These are phyloP conservation scores for Ustilago tritici DNA, from an alignment of 1,284 basidiomycete species.

Conservation along the genomic window DNA sequence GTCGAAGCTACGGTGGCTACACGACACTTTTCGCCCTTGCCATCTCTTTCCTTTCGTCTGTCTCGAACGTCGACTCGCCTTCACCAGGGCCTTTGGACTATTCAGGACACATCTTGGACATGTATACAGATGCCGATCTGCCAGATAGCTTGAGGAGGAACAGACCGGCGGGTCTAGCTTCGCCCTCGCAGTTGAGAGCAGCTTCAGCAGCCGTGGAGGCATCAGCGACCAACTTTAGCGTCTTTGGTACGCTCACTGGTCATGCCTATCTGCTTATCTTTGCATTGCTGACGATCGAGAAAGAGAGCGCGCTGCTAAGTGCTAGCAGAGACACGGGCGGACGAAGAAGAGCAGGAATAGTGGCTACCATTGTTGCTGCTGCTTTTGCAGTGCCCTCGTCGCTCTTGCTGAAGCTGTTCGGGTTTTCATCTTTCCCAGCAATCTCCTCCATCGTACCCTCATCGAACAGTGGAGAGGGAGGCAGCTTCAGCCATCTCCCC, in stretches of 20 bases:
- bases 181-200: conserved; percentile 38
- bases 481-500: conserved; percentile 46
- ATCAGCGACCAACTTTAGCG: conserved; percentile 43
- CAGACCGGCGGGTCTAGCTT: conserved; percentile 51
- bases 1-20: conserved; percentile 58
- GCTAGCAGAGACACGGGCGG: conserved; percentile 60
- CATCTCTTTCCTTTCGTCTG: conserved; percentile 51
- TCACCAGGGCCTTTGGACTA: conserved; percentile 11
- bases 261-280: conserved; percentile 54
- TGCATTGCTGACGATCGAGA: conserved; percentile 63
- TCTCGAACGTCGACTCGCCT: conserved; percentile 32
- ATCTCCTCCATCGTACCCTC: conserved; percentile 39
- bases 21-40: conserved; percentile 56
- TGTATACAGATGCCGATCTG: conserved; percentile 50
- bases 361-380: conserved; percentile 58
- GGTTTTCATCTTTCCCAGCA: conserved; percentile 43
- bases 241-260: conserved; percentile 52
- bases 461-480: background rate
- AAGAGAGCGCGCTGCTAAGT: conserved; percentile 52
- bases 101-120: conserved; percentile 26
- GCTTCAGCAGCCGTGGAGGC: conserved; percentile 38
- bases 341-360: conserved; percentile 59
- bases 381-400: conserved; percentile 51
- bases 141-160: conserved; percentile 47
- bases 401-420: conserved; percentile 47